Conservation (phyloP, 352 stramenopile genomes). For the Pythium sukuiense region DNA sequence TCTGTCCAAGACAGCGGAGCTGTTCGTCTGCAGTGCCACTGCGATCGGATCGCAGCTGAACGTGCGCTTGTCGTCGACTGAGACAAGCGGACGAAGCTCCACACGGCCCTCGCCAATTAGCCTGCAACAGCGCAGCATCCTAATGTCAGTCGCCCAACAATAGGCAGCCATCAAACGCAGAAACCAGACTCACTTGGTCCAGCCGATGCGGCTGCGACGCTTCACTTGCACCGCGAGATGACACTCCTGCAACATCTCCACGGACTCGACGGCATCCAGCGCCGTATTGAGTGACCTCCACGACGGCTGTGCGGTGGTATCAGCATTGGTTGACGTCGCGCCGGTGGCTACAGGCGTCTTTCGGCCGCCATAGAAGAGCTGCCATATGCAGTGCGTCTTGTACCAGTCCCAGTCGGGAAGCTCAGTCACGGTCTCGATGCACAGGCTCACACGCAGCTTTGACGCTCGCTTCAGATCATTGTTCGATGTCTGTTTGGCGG, state of each 20-base stretch:
- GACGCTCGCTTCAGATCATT: background rate
- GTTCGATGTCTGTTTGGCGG: background rate
- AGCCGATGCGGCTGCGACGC: background rate
- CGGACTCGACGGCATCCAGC: background rate
- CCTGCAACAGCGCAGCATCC: background rate
- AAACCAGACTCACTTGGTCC: background rate
- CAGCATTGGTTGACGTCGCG: background rate
- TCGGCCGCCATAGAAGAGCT: background rate
- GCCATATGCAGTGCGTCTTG: background rate
- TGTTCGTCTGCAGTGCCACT: background rate
- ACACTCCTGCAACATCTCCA: background rate
- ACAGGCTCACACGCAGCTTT: background rate
- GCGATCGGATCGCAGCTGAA: background rate
- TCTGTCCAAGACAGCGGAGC: background rate
- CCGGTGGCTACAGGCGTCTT: background rate
- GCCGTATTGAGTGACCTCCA: background rate
- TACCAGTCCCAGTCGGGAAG: background rate
- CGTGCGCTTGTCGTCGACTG: background rate
- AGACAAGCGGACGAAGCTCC: background rate
- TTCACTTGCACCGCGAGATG: background rate
- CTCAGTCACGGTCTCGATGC: background rate
- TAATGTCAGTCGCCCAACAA: background rate
- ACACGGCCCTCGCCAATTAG: background rate
- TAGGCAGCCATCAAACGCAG: background rate
- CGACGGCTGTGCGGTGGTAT: background rate